phyloP scores from a whole-genome alignment of 2,329 filamentous ascomycete genomes.

The Tolypocladium album region DNA sequence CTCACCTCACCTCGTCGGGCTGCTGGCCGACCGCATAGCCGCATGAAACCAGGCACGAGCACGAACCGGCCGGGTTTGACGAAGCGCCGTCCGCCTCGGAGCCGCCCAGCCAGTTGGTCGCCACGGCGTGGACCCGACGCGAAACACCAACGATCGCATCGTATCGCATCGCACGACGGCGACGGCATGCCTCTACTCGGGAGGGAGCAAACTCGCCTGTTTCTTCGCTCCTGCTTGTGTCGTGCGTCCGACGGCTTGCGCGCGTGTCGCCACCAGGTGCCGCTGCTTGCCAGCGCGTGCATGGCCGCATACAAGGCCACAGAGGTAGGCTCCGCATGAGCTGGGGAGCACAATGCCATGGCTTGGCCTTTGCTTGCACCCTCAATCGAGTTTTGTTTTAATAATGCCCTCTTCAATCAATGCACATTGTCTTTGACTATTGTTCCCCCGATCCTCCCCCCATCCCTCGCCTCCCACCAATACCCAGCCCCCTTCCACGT shows the following conservation, averaged over 20 bases:
- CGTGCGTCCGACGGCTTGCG: background rate
- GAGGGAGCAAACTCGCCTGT: background rate
- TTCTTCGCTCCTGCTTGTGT: background rate
- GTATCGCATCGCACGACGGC: background rate
- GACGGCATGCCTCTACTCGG: background rate
- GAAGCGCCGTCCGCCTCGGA: background rate
- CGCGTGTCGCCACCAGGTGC: background rate
- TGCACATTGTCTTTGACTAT: background rate
- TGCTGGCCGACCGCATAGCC: background rate
- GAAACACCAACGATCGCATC: background rate
- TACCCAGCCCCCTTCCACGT: background rate
- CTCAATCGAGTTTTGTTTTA: background rate
- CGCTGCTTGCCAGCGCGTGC: background rate
- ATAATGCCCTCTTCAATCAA: background rate
- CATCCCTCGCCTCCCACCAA: background rate
- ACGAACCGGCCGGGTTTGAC: background rate
- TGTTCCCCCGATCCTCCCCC: background rate
- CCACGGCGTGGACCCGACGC: background rate
- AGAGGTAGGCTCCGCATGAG: background rate
- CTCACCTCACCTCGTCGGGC: background rate
- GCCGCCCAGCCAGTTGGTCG: background rate
- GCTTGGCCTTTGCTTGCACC: background rate
- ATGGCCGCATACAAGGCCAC: background rate
- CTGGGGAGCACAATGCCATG: background rate
- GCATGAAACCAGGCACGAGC: background rate